Evolutionary conservation across 2,329 filamentous ascomycete species (phyloP).

Genomic region (Exophiala oligosperma): DNA sequence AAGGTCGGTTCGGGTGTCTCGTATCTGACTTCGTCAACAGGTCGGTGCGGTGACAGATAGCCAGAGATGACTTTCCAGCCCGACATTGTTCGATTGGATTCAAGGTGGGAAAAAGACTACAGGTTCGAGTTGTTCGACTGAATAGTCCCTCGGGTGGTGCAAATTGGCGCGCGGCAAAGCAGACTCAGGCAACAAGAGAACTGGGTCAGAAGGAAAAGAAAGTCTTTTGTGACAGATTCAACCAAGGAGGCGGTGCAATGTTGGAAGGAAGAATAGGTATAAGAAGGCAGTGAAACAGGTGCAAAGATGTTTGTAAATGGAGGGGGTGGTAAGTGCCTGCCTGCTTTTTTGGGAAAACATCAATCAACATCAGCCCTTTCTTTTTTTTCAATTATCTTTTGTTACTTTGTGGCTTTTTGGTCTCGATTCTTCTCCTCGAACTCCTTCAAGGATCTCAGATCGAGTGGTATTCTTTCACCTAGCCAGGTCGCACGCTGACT

Average conservation of each 20-base stretch:
- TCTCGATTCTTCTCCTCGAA: conserved; percentile 7
- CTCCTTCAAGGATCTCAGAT: conserved; percentile 40
- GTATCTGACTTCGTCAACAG: not conserved
- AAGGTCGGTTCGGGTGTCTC: not conserved
- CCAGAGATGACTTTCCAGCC: not conserved
- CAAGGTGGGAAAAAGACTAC: not conserved
- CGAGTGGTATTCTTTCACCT: conserved; percentile 47
- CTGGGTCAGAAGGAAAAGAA: too few species aligned
- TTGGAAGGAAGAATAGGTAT: too few species aligned
- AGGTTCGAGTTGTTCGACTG: not conserved
- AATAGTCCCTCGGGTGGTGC: not conserved
- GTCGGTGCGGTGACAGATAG: not conserved
- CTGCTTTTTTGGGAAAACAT: too few species aligned
- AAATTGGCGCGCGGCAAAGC: too few species aligned
- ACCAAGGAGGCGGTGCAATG: too few species aligned
- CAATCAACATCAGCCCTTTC: too few species aligned
- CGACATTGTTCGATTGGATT: not conserved
- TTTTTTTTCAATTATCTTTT: too few species aligned
- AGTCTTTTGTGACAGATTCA: too few species aligned
- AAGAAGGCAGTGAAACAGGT: too few species aligned
- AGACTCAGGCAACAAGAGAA: too few species aligned
- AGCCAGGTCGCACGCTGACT: conserved; percentile 47
- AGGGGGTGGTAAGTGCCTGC: not conserved
- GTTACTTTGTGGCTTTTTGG: not conserved
- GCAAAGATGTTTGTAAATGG: too few species aligned